Evolutionary conservation across 225 moss, liverwort and hornwort species (phyloP), one percentile per base, ranked within the genome.

Genomic region (Bryoerythrophyllum caledonicum): DNA sequence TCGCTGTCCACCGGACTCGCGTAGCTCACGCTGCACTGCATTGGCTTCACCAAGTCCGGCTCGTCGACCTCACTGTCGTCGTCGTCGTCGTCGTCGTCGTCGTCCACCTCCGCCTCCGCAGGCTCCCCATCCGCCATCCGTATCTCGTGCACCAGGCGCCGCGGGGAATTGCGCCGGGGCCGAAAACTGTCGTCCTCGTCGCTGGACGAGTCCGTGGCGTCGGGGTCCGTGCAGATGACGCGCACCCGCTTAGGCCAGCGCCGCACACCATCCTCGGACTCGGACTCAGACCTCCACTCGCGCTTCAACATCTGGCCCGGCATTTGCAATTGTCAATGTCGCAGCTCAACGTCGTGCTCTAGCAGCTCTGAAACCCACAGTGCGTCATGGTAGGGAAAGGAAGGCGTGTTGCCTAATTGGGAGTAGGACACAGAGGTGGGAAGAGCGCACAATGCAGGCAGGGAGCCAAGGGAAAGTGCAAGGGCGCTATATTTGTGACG

Each of bases 31-130:
- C 83, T 79, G 44, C 88, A 89, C 27, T 78, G 83, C 88, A 89
- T 89, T 73, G 86, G 69, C 57, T 86, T 78, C 0, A 81, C 83
- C 5, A 52, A 64, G 10, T 89, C 88, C 0, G 71, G 72, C 41
- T 88, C 89, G 14, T 89, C 89, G 1, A 91, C 80, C 27, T 89
- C 84, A 52, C 86, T 89, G 16, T 86, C 83, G 28, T 32, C 51
- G 17, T 68, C 7, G 2, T 28, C n/a, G 2, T 38, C 12, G 6
- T n/a, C n/a, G 16, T 86, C 83, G 28, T 32, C 51, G 17, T 68
- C 7, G n/a, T 68, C 68, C 8, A 7, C 7, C 8, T 8, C 37
- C 9, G 1, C 37, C 8, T 37, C 37, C 0, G 1, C 37, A 1
- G 7, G 0, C 8, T 37, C 37, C 7, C 0, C 37, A 6, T 37